Conservation (phyloP, 2,329 filamentous ascomycete species). For the Cryphonectria carpinicola region DNA sequence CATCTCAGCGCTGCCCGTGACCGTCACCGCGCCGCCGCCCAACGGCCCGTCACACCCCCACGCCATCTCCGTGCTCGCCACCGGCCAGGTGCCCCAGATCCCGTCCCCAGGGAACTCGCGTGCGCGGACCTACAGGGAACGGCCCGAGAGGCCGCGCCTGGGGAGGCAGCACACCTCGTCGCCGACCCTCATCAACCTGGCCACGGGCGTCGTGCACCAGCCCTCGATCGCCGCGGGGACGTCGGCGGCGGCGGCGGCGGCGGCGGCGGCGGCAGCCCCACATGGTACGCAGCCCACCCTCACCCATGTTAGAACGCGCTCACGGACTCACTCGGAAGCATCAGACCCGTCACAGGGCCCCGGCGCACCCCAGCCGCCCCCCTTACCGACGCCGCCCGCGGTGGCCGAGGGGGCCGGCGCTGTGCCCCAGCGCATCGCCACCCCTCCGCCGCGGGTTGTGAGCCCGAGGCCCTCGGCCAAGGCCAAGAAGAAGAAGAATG, state of each 20-base stretch:
- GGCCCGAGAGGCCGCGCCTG: slow-evolving; percentile 63
- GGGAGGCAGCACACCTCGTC: slow-evolving; percentile 79
- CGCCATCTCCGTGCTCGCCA: slow-evolving; percentile 75
- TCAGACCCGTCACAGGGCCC: slow-evolving; percentile 50
- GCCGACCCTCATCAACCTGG: slow-evolving; percentile 70
- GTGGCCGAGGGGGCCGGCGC: slow-evolving; percentile 46
- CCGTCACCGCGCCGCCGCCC: slow-evolving; percentile 41
- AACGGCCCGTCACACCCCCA: slow-evolving; percentile 42
- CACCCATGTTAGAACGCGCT: slow-evolving; percentile 47
- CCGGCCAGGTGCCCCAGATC: slow-evolving; percentile 77
- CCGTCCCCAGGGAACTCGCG: slow-evolving; percentile 78
- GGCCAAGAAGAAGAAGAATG: slow-evolving; percentile 60
- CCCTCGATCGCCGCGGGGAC: slow-evolving; percentile 39
- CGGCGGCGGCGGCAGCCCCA: slow-evolving; percentile 35
- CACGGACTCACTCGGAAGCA: slow-evolving; percentile 61
- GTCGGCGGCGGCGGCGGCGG: slow-evolving; percentile 32
- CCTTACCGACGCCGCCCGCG: slow-evolving; percentile 47
- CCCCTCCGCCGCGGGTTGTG: slow-evolving; percentile 51
- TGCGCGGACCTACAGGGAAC: slow-evolving; percentile 58
- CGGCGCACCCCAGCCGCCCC: slow-evolving; percentile 52
- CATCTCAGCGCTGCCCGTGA: slow-evolving; percentile 45
- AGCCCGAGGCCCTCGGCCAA: slow-evolving; percentile 52
- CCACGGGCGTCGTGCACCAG: slow-evolving; percentile 49
- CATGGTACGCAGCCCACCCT: slow-evolving; percentile 45
- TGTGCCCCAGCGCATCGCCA: slow-evolving; percentile 57